Evolutionary conservation across 1,284 basidiomycete species (phyloP).

Genomic region (Marasmius tenuissimus): DNA sequence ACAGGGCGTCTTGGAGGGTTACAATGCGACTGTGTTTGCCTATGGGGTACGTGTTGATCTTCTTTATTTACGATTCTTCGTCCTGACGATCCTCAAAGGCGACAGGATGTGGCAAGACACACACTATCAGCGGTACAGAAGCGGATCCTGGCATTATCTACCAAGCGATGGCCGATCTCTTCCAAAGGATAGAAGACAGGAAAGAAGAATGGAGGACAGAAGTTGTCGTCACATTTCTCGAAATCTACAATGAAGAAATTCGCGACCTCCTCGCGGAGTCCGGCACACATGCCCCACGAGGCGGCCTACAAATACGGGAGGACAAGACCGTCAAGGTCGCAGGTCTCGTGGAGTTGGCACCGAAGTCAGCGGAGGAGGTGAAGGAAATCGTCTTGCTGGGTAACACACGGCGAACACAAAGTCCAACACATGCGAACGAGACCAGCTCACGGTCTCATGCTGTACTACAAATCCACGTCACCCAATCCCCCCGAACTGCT

Average conservation of each 20-base stretch:
- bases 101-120: slow-evolving; percentile 97
- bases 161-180: slow-evolving; percentile 95
- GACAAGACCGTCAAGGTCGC: slow-evolving; percentile 91
- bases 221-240: slow-evolving; percentile 90
- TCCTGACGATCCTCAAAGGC: slow-evolving; percentile 55
- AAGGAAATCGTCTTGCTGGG: slow-evolving; percentile 89
- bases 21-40: slow-evolving; percentile 95
- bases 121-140: slow-evolving; percentile 92
- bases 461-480: slow-evolving; percentile 91
- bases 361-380: slow-evolving; percentile 85
- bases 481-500: slow-evolving; percentile 82
- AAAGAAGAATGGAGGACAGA: slow-evolving; percentile 81
- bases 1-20: slow-evolving; percentile 86
- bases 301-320: slow-evolving; percentile 90
- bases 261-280: slow-evolving; percentile 88
- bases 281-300: slow-evolving; percentile 63
- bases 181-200: slow-evolving; percentile 84
- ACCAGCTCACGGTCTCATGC: slow-evolving; percentile 96
- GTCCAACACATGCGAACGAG: slow-evolving; percentile 91
- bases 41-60: slow-evolving; percentile 78
- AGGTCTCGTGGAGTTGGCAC: slow-evolving; percentile 78
- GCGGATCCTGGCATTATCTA: slow-evolving; percentile 91
- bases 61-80: slow-evolving; percentile 6
- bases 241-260: slow-evolving; percentile 98
- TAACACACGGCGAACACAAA: slow-evolving; percentile 86